Percentiles rank a stretch among this genome's conserved stretches.
These are phyloP conservation scores for Vigna trinervia DNA, from an alignment of 306 rosid genomes.

Conservation along the genomic window DNA sequence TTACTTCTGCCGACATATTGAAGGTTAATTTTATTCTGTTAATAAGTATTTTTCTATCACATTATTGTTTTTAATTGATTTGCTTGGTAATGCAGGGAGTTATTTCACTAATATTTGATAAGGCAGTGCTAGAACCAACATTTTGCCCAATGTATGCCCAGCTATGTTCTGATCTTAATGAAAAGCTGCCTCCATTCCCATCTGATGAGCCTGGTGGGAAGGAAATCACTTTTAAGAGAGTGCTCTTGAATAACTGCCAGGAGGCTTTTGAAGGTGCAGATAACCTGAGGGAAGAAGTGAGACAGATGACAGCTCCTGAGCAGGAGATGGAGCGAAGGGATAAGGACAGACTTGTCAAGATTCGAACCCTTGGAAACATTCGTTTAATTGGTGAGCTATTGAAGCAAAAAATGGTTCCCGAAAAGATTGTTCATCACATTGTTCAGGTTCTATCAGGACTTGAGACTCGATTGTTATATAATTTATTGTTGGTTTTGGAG, in stretches of 20 bases:
- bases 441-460: conserved; percentile 68
- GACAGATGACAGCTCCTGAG: conserved; percentile 89
- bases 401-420: conserved; percentile 99
- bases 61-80: conserved; percentile 37
- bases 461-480: conserved; percentile 25
- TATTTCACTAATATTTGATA: conserved; percentile 86
- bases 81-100: conserved; percentile 77
- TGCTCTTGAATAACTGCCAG: conserved; percentile 89
- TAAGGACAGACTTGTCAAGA: conserved; percentile 79
- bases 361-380: conserved; percentile 96
- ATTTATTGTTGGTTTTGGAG: conserved; percentile 36
- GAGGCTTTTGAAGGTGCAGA: conserved; percentile 98
- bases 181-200: conserved; percentile 87
- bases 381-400: conserved; percentile 97
- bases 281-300: conserved; percentile 76
- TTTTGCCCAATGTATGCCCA: conserved; percentile 98
- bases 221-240: conserved; percentile 86
- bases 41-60: background rate
- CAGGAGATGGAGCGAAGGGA: conserved; percentile 87
- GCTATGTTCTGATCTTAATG: conserved; percentile 84
- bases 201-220: conserved; percentile 90
- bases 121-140: conserved; percentile 98
- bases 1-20: conserved; percentile 93
- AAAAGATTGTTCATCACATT: conserved; percentile 95
- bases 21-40: conserved; percentile 53